Conservation (phyloP, 169 alveolate species). For the Plasmodium cynomolgi region DNA sequence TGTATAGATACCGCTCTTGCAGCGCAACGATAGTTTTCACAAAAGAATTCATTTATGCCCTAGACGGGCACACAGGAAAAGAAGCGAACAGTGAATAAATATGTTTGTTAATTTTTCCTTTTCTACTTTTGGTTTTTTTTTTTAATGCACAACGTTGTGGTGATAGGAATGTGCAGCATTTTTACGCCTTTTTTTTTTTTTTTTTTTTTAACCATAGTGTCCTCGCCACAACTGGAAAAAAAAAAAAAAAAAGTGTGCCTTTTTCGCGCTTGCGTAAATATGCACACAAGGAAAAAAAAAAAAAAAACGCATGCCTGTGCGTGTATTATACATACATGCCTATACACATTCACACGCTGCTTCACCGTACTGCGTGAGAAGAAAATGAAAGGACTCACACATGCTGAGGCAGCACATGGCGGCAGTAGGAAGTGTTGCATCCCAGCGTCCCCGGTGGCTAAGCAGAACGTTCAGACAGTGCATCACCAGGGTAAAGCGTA, state of each 20-base stretch:
- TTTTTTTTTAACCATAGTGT: too few species aligned
- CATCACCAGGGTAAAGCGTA: neutral
- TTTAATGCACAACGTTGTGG: neutral
- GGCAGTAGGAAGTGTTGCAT: neutral
- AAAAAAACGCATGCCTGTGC: neutral
- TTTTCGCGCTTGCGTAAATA: neutral
- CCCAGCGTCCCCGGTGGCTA: neutral
- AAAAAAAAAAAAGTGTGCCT: neutral
- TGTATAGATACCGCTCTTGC: conserved; percentile 1
- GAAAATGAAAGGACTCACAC: neutral
- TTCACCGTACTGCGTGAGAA: neutral
- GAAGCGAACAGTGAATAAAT: neutral
- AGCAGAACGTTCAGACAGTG: neutral
- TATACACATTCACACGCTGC: neutral
- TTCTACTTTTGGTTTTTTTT: neutral
- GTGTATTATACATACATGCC: neutral
- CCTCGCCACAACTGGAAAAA: too few species aligned
- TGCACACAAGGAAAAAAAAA: conserved; percentile 13
- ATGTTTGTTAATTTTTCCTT: neutral
- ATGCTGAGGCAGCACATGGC: neutral
- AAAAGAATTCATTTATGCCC: neutral
- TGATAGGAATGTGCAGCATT: neutral
- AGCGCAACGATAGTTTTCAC: neutral
- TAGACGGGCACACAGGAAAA: neutral
- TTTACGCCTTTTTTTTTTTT: neutral